Conservation (phyloP, 768 basidiomycete species). For the Cantharellus cinnabarinus region DNA sequence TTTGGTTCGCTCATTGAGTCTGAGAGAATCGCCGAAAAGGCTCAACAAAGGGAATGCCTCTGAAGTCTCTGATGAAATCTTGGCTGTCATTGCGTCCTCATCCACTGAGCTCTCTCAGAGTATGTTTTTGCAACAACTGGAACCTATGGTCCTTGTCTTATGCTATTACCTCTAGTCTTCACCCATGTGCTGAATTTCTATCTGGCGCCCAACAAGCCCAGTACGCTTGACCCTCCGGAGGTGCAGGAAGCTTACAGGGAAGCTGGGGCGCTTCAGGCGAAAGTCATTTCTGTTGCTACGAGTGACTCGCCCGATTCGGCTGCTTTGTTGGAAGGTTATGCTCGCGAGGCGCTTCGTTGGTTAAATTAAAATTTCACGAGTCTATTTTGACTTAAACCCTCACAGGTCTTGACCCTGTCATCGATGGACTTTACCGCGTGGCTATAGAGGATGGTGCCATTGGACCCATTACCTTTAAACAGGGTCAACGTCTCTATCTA, state of each 20-base stretch:
- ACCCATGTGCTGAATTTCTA: conserved; percentile 1
- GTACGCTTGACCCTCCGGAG: neutral
- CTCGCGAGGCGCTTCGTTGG: neutral
- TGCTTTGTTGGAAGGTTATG: neutral
- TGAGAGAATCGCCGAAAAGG: neutral
- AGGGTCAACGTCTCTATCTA: neutral
- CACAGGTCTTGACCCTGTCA: neutral
- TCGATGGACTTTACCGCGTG: neutral
- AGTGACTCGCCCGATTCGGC: neutral
- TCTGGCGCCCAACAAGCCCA: neutral
- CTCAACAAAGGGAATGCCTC: too few relatives aligned
- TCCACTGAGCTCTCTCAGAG: neutral
- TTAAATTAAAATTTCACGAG: neutral
- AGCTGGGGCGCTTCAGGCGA: neutral
- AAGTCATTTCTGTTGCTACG: neutral
- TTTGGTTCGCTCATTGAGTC: neutral
- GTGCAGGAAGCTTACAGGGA: neutral
- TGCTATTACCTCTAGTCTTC: neutral
- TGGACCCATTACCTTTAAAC: neutral
- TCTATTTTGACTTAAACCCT: neutral
- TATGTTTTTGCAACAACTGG: neutral
- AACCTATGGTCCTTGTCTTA: neutral
- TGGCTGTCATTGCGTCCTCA: neutral
- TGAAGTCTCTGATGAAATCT: neutral
- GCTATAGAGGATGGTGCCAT: neutral